Evolutionary conservation across 2,329 filamentous ascomycete genomes (phyloP).

Genomic region (Pseudogymnoascus sp.): DNA sequence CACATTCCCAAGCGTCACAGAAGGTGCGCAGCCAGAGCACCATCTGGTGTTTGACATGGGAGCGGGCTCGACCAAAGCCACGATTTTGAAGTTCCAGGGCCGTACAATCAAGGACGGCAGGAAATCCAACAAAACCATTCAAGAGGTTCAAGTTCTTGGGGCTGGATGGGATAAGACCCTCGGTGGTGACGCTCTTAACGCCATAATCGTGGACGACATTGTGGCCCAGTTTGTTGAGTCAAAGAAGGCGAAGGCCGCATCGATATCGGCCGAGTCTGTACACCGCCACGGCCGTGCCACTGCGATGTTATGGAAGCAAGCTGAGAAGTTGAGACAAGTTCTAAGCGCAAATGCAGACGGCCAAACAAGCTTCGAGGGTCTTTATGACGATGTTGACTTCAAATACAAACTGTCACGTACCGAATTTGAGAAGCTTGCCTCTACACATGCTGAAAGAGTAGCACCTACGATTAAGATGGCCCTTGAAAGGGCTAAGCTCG

Average conservation of each 20-base stretch:
- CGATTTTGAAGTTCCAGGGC: slow-evolving; percentile 82
- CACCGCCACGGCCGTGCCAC: slow-evolving; percentile 73
- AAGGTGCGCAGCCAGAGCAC: slow-evolving; percentile 79
- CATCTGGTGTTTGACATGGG: slow-evolving; percentile 98
- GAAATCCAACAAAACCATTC: slow-evolving; percentile 91
- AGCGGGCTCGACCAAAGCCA: slow-evolving; percentile 86
- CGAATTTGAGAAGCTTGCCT: slow-evolving; percentile 72
- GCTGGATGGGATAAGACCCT: slow-evolving; percentile 83
- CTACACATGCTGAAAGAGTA: slow-evolving; percentile 60
- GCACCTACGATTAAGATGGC: slow-evolving; percentile 63
- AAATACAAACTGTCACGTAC: slow-evolving; percentile 77
- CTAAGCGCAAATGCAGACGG: slow-evolving; percentile 89
- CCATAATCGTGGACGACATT: slow-evolving; percentile 84
- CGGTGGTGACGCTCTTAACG: slow-evolving; percentile 83
- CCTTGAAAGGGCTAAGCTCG: slow-evolving; percentile 63
- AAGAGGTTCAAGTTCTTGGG: slow-evolving; percentile 86
- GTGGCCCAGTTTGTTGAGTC: slow-evolving; percentile 68
- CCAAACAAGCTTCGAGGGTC: slow-evolving; percentile 70
- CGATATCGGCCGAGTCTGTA: slow-evolving; percentile 54
- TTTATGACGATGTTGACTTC: slow-evolving; percentile 90
- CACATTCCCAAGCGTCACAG: slow-evolving; percentile 75
- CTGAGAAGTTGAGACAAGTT: slow-evolving; percentile 77
- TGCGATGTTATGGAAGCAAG: slow-evolving; percentile 88
- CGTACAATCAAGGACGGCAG: slow-evolving; percentile 83
- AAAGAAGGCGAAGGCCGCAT: slow-evolving; percentile 56